phyloP scores from a whole-genome alignment of 2,329 filamentous ascomycete genomes.

The Arthrocladium fulminans region DNA sequence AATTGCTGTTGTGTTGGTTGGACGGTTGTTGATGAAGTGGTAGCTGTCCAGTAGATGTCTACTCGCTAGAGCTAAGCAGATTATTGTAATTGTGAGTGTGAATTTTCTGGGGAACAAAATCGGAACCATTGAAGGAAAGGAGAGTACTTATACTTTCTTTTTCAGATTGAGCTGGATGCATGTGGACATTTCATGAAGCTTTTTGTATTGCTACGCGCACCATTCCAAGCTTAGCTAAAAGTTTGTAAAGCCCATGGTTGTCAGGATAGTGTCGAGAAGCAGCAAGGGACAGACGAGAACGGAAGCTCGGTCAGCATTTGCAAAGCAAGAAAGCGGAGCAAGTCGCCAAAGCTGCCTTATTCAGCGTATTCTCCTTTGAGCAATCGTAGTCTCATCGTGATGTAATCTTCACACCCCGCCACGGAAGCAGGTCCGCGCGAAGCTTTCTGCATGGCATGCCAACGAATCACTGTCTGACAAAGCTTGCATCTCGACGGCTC shows the following conservation, averaged over 20 bases:
- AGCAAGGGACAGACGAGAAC: too few relatives aligned
- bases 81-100: constrained; percentile 2
- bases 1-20: background rate
- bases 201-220: background rate
- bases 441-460: too few relatives aligned
- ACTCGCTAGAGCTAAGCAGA: constrained; percentile 8
- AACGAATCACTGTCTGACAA: background rate
- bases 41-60: constrained; percentile 4
- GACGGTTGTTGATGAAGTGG: background rate
- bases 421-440: too few relatives aligned
- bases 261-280: too few relatives aligned
- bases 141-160: constrained; percentile 8
- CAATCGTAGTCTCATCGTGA: background rate
- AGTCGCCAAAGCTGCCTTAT: background rate
- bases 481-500: too few relatives aligned
- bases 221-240: constrained; percentile 1
- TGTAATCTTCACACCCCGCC: background rate
- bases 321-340: background rate
- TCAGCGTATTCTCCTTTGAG: background rate
- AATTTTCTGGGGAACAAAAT: constrained; percentile 1
- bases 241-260: background rate
- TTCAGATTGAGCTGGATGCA: background rate
- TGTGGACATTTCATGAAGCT: constrained; percentile 7
- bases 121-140: constrained; percentile 5
- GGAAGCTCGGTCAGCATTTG: constrained; percentile 8